Base-by-base conservation (phyloP, 1,284 basidiomycete species). In the Kwoniella shivajii region DNA sequence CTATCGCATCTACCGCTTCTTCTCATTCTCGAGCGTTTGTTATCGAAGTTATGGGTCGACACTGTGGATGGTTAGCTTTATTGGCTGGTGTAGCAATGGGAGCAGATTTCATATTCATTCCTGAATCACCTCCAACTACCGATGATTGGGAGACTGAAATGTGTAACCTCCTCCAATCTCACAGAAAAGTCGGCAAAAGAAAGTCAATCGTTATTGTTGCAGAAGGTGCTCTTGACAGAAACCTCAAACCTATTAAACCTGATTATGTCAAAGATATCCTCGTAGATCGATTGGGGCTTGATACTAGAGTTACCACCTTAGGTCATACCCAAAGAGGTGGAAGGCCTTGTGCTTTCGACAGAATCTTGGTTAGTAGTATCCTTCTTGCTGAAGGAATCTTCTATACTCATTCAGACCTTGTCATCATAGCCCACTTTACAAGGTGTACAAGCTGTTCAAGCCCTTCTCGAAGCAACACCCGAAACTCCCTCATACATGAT, bases 121-220 rank as follows among this genome's bases (percentile, higher is more conserved):
- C 95, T 3, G 96, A 99, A 78, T 82, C 84, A 45, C 95, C 96
- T 16, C 93, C 95, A 0, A 79, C 81, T 55, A 78, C 78, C 0
- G 84, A 88, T 58, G 84, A 88, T 52, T 99, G 95, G 95, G 89
- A 94, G 69, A 85, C 88, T 57, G 85, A 88, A 66, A 92, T 99
- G 90, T 96, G 92, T 77, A 84, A 84, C n/a, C 84, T 87, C 43
- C 89, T 98, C 54, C 84, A 88, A 44, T 83, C 83, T 29, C 94
- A 98, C 77, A 88, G 95, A 60, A 82, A 85, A 61, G 80, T 90
- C 31, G 95, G 96, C 38, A 99, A 99, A 80, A 87, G 95, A 69
- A 98, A 96, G 81, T 96, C 92, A 0, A 96, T 99, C 66, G 92
- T 99, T 60, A 96, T 99, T 64, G 88, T 99, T 36, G 95, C 96